phyloP scores from a whole-genome alignment of 129 eudicot genomes.

The Flaveria robusta region DNA sequence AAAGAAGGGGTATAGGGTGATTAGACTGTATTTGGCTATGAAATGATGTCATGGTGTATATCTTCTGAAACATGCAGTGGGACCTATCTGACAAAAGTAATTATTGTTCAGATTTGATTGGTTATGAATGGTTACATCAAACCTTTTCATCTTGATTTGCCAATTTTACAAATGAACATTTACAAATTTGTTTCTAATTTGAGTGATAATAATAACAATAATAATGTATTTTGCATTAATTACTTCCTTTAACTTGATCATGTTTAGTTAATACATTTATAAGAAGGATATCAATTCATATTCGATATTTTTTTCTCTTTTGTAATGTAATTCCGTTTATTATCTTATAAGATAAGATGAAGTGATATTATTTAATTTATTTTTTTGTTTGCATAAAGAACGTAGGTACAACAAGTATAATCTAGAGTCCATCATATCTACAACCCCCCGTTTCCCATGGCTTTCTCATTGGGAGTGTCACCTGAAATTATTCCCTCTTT shows the following conservation, averaged over 20 bases:
- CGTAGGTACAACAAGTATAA: slow-evolving; percentile 20
- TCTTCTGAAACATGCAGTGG: slow-evolving; percentile 17
- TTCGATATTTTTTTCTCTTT: no score
- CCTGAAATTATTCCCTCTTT: slow-evolving; percentile 38
- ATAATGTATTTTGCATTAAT: no score
- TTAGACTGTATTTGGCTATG: slow-evolving; percentile 20
- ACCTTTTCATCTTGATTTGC: slow-evolving; percentile 22
- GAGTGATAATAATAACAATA: no score
- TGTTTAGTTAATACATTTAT: no score
- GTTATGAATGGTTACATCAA: slow-evolving; percentile 48
- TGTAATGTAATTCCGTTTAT: no score
- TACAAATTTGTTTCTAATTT: no score
- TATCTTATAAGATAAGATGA: no score
- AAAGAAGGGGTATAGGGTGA: background rate
- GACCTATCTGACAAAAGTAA: slow-evolving; percentile 29
- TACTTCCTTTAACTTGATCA: no score
- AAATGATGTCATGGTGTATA: slow-evolving; percentile 35
- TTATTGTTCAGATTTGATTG: slow-evolving; percentile 36
- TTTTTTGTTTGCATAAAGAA: background rate
- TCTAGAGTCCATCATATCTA: slow-evolving; percentile 18
- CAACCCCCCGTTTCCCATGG: slow-evolving; percentile 39
- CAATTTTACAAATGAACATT: background rate
- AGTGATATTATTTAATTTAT: no score
- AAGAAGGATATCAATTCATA: no score
- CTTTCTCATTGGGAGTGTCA: slow-evolving; percentile 35